These are phyloP conservation scores for Cystoderma amianthinum DNA, from an alignment of 768 basidiomycete genomes.

Conservation along the genomic window DNA sequence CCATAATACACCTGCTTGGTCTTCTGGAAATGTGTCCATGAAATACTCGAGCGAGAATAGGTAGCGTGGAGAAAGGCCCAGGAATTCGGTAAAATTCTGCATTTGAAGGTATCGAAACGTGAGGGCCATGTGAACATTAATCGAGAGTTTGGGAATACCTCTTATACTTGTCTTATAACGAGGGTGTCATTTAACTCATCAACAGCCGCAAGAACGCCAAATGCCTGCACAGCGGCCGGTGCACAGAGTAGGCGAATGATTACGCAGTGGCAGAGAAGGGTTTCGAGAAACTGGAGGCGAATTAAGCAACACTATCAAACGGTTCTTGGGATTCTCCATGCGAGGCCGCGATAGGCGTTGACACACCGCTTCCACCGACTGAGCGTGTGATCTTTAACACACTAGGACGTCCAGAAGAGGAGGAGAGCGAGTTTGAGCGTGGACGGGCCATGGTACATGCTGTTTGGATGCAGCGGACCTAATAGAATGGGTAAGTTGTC, in stretches of 20 bases:
- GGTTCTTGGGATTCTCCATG: too few species aligned
- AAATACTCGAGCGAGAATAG: slow-evolving; percentile 72
- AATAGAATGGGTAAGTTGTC: too few species aligned
- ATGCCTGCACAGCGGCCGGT: slow-evolving; percentile 79
- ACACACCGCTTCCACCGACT: not conserved
- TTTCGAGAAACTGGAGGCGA: too few species aligned
- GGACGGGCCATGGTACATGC: slow-evolving; percentile 41
- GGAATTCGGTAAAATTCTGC: slow-evolving; percentile 71
- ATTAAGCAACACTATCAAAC: too few species aligned
- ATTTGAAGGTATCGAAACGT: too few species aligned
- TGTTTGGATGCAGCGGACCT: slow-evolving; percentile 67
- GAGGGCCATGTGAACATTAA: not conserved
- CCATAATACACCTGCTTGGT: slow-evolving; percentile 60
- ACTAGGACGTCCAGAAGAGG: slow-evolving; percentile 18
- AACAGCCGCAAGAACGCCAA: slow-evolving; percentile 72
- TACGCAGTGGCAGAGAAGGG: too few species aligned
- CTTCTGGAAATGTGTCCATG: slow-evolving; percentile 57
- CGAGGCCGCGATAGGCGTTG: not conserved
- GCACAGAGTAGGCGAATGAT: too few species aligned
- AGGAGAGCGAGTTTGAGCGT: slow-evolving; percentile 25
- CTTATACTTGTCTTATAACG: slow-evolving; percentile 71
- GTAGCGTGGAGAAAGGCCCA: slow-evolving; percentile 64
- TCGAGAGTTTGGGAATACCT: slow-evolving; percentile 34
- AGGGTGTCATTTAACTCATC: slow-evolving; percentile 53
- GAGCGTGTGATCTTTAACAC: slow-evolving; percentile 17